Evolutionary conservation across 257 asterid genomes (phyloP).

Genomic region (Scutellaria baicalensis): DNA sequence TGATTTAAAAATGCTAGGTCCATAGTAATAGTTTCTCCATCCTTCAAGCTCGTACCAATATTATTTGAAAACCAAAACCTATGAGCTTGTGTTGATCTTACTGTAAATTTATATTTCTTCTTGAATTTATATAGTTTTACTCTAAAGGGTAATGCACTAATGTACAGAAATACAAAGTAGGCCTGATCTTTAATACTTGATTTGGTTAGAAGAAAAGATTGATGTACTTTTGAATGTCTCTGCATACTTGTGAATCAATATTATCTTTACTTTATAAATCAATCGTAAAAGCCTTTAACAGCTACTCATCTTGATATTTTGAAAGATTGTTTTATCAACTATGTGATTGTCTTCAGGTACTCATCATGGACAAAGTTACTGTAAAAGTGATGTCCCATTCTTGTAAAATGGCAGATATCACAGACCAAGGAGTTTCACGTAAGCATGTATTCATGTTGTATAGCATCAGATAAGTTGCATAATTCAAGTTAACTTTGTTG

Average conservation of each 20-base stretch:
- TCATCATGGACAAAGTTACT: slow-evolving; percentile 97
- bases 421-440: slow-evolving; percentile 96
- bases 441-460: slow-evolving; percentile 26
- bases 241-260: background rate
- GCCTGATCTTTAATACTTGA: background rate
- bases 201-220: background rate
- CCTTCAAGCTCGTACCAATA: background rate
- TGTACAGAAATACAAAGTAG: background rate
- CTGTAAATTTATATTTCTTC: background rate
- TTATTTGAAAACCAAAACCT: background rate
- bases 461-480: background rate
- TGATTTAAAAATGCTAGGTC: background rate
- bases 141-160: background rate
- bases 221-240: background rate
- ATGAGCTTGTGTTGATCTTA: background rate
- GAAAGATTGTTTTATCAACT: background rate
- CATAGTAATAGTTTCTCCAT: background rate
- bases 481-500: background rate
- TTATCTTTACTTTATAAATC: background rate
- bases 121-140: background rate
- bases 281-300: background rate
- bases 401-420: slow-evolving; percentile 97
- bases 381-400: slow-evolving; percentile 89
- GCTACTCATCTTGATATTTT: background rate
- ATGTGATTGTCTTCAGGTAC: slow-evolving; percentile 54